Conservation (phyloP, 176 grass and related monocot genomes). For the Phragmites australis region DNA sequence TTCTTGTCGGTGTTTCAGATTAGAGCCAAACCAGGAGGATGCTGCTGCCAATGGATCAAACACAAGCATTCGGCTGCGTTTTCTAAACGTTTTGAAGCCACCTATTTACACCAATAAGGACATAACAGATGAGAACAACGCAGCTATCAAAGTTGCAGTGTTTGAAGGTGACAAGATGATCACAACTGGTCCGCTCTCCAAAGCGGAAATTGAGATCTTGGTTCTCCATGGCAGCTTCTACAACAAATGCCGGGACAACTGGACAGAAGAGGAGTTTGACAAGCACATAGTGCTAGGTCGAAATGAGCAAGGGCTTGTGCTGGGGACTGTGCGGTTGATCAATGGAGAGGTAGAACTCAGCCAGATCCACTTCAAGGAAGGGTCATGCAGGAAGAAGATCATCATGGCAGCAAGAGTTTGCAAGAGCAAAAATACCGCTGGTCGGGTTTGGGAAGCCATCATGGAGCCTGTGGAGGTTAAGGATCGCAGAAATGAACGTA, state of each 20-base stretch:
- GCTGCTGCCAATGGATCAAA: background rate
- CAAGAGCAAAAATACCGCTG: background rate
- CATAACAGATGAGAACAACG: background rate
- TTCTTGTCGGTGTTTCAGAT: constrained; percentile 11
- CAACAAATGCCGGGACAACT: constrained; percentile 9
- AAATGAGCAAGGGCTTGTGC: constrained; percentile 19
- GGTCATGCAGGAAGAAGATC: constrained; percentile 38
- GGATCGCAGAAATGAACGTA: constrained; percentile 49
- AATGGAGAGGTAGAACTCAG: constrained; percentile 5
- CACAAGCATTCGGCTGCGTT: background rate
- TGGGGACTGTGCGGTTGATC: constrained; percentile 20
- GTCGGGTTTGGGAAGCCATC: constrained; percentile 36
- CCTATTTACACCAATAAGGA: constrained; percentile 39
- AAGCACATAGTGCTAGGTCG: constrained; percentile 36
- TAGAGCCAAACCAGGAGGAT: background rate
- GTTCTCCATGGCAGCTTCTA: constrained; percentile 40
- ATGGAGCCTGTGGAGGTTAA: constrained; percentile 36
- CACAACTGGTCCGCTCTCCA: background rate
- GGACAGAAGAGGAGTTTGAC: constrained; percentile 43
- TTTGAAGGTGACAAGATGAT: constrained; percentile 23
- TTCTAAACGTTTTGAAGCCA: constrained; percentile 11
- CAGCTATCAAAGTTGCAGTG: constrained; percentile 35
- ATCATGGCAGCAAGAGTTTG: constrained; percentile 31
- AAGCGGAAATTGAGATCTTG: constrained; percentile 24
- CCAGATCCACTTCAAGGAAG: constrained; percentile 34